Percentiles rank a stretch among this genome's conserved stretches.
Evolutionary conservation across 225 moss, liverwort and hornwort species (phyloP).

Genomic region (Marchantia polymorpha): DNA sequence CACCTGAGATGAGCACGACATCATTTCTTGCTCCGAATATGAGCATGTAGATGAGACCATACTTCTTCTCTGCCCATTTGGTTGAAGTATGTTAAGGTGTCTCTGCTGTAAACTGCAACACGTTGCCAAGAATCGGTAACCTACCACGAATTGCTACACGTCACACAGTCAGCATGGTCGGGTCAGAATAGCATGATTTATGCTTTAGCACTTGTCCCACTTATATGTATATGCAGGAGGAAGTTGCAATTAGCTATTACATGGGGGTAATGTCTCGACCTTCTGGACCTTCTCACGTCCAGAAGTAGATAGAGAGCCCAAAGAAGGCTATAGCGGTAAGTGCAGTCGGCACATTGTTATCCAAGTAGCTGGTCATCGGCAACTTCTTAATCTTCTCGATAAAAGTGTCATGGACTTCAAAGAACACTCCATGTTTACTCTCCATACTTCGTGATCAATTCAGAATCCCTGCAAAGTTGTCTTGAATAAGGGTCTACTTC

Average conservation of each 20-base stretch:
- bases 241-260: background rate
- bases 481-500: no score
- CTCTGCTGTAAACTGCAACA: constrained; percentile 13
- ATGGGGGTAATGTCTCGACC: background rate
- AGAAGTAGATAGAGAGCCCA: no score
- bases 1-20: constrained; percentile 12
- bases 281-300: background rate
- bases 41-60: constrained; percentile 24
- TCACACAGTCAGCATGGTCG: background rate
- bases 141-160: constrained; percentile 20
- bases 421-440: no score
- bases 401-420: no score
- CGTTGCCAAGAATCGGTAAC: constrained; percentile 15
- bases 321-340: no score
- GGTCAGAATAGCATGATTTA: background rate
- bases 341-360: no score
- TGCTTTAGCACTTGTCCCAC: background rate
- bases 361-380: no score
- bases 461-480: no score
- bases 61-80: constrained; percentile 18
- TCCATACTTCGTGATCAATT: no score
- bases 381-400: no score
- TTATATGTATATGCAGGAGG: background rate
- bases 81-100: constrained; percentile 10
- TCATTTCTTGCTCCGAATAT: constrained; percentile 7